Base-by-base conservation (phyloP, 768 basidiomycete species). In the Collybia mongolica region DNA sequence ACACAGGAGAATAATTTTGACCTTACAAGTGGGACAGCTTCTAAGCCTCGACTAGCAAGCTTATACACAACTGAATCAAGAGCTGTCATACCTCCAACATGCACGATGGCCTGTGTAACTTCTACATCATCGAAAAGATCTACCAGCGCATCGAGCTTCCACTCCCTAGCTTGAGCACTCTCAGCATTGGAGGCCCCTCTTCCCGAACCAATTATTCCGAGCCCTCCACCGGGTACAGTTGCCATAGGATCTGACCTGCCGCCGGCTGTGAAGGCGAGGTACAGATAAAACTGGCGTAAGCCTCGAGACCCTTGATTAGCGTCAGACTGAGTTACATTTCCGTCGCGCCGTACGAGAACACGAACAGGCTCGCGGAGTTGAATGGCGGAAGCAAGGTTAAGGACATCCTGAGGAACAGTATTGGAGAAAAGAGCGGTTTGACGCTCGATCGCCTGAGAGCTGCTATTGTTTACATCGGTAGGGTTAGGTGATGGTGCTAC, bases 341-440 rank as follows among this genome's bases (percentile, higher is more conserved):
- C 91, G 57, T 93, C 90, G 15, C 96, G 80, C 46, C 97, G 83
- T 19, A 99, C 97, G 17, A 99, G 83, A n/a, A 99, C 97, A 20
- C 97, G 84, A 37, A 99, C 94, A 18, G 97, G 96, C 66, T 99
- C 97, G 46, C 90, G 84, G 9, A 99, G 81, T 62, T 97, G 90
- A 51, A 99, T 93, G 3, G 89, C 84, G 47, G 91, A 84, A 1
- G 94, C 94, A 37, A 99, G 85, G 65, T 95, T 98, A 54, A 99
- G 81, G 9, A 99, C 97, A 63, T 99, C 97, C 65, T 96, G 93
- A 14, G 93, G 96, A 15, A 97, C 95, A 2, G 97, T 99, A 66
- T 98, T 98, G 32, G 93, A 96, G 70, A 98, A 98, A n/a, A 93
- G 75, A 6, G 90, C 92, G 3, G 92, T 93, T 67, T 95, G 93